Percentiles rank a stretch among this genome's conserved stretches.
Conservation (phyloP, 163 green algal species). For the Scenedesmus sp. region DNA sequence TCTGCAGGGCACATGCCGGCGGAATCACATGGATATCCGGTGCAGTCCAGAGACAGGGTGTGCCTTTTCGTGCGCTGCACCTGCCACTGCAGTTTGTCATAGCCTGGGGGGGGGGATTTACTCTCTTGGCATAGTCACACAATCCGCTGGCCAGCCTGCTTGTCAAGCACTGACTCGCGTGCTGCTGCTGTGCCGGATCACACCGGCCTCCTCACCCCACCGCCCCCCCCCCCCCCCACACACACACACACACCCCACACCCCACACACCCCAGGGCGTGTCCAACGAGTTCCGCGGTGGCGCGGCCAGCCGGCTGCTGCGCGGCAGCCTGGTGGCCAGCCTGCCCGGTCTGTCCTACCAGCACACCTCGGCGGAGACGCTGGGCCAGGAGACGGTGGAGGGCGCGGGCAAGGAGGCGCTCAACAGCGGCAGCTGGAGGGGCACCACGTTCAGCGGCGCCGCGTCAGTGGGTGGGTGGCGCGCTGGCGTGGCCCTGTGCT, state of each 20-base stretch:
- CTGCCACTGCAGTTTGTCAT: too few species aligned
- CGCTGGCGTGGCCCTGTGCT: neutral
- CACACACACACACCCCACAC: neutral
- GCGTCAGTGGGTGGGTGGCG: neutral
- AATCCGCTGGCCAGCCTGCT: neutral
- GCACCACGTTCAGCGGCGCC: constrained; percentile 10
- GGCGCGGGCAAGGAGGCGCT: neutral
- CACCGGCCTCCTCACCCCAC: too few species aligned
- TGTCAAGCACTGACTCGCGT: neutral
- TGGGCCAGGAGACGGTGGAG: neutral
- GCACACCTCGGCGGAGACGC: constrained; percentile 23
- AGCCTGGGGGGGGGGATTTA: too few species aligned
- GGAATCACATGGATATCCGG: too few species aligned
- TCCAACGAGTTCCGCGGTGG: constrained; percentile 24
- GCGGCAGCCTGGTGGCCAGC: constrained; percentile 20
- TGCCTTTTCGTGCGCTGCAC: too few species aligned
- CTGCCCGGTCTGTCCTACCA: constrained; percentile 37
- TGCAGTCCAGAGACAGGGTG: too few species aligned
- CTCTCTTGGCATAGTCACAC: too few species aligned
- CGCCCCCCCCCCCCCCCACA: neutral
- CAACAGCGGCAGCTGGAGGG: constrained; percentile 29
- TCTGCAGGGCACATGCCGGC: too few species aligned
- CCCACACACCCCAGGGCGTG: neutral
- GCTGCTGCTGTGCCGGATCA: neutral
- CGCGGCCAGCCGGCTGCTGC: constrained; percentile 36